Evolutionary conservation across 2,329 filamentous ascomycete species (phyloP).

Genomic region (Blastomyces parvus): DNA sequence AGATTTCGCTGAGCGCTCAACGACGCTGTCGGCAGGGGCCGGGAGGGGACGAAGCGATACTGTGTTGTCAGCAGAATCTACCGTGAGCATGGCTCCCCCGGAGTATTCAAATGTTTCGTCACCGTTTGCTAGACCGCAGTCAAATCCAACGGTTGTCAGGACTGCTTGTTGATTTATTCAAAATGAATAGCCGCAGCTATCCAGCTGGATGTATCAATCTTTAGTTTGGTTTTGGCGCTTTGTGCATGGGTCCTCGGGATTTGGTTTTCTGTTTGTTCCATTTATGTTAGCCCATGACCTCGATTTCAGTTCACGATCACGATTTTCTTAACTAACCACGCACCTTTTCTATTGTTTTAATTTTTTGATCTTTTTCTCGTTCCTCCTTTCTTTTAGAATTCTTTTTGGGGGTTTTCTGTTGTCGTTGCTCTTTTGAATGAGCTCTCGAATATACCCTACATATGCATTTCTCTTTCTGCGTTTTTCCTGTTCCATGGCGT

Average conservation of each 20-base stretch:
- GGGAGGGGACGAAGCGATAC: neutral
- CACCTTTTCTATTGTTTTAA: neutral
- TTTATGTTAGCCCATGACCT: neutral
- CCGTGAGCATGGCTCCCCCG: conserved; percentile 7
- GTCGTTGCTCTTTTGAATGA: neutral
- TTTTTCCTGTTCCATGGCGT: neutral
- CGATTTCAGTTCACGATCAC: neutral
- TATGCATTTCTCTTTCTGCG: neutral
- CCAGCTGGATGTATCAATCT: neutral
- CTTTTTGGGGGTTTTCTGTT: neutral
- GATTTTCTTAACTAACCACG: neutral
- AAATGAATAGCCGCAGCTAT: neutral
- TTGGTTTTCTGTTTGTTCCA: neutral
- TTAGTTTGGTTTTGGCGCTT: neutral
- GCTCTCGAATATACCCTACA: neutral
- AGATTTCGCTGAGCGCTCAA: conserved; percentile 10
- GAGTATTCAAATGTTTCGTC: conserved; percentile 8
- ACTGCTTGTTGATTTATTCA: neutral
- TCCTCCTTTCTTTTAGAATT: neutral
- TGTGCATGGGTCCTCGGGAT: neutral
- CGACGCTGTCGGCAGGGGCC: neutral
- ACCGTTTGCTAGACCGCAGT: neutral
- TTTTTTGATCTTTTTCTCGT: neutral
- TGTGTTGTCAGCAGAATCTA: neutral
- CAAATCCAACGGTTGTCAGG: neutral